Percentiles rank a stretch among this genome's conserved stretches.
phyloP scores from a whole-genome alignment of 768 basidiomycete genomes.

The Cubamyces sp. region DNA sequence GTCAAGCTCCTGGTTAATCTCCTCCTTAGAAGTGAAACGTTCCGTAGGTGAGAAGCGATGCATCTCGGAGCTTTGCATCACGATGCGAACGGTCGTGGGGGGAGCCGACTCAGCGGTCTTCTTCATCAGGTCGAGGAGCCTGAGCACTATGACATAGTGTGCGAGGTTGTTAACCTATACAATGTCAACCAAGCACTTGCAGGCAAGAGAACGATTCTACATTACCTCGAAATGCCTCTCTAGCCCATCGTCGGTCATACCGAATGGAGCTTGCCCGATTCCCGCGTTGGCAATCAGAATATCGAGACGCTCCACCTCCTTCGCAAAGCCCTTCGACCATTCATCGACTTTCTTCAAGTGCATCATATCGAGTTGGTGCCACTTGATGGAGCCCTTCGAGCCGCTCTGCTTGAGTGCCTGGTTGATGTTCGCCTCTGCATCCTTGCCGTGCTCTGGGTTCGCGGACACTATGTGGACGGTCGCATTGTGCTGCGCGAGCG shows the following conservation, averaged over 20 bases:
- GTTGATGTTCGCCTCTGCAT: conserved; percentile 33
- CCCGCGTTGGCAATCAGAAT: conserved; percentile 37
- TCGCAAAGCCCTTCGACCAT: conserved; percentile 28
- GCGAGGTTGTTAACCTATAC: conserved; percentile 35
- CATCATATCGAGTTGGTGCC: conserved; percentile 31
- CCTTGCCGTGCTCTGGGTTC: conserved; percentile 33
- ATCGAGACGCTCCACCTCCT: conserved; percentile 30
- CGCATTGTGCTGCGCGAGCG: conserved; percentile 33
- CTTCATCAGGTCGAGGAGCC: conserved; percentile 34
- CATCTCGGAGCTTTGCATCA: conserved; percentile 36
- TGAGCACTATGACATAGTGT: conserved; percentile 33
- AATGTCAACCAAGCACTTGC: not conserved
- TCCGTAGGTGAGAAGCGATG: conserved; percentile 30
- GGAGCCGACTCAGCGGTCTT: conserved; percentile 30
- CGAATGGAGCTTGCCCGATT: conserved; percentile 34
- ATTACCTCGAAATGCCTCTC: conserved; percentile 34
- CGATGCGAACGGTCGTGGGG: conserved; percentile 34
- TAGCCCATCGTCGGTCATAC: conserved; percentile 32
- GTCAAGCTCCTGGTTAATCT: conserved; percentile 33
- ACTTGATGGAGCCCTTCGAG: conserved; percentile 31
- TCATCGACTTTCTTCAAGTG: conserved; percentile 31
- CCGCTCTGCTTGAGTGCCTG: conserved; percentile 28
- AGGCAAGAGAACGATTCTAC: not conserved
- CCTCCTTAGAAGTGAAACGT: conserved; percentile 31
- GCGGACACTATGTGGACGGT: conserved; percentile 36